These are phyloP conservation scores for Scalesia atractyloides DNA, from an alignment of 129 eudicot species.

Conservation along the genomic window DNA sequence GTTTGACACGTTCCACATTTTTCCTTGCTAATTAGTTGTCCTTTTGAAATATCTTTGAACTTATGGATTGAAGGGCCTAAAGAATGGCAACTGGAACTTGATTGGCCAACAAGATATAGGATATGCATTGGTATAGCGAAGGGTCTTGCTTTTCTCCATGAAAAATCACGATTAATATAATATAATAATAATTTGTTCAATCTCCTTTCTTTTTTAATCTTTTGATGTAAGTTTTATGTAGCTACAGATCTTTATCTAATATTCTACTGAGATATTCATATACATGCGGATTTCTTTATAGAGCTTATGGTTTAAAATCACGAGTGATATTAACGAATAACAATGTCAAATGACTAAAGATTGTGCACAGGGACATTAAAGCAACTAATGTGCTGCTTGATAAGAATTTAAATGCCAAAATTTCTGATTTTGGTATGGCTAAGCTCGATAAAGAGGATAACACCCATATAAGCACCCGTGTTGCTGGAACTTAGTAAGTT, in stretches of 20 bases:
- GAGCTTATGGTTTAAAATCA: no score
- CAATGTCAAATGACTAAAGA: no score
- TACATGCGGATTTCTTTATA: no score
- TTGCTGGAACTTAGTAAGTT: conserved; percentile 83
- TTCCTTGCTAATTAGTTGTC: not conserved
- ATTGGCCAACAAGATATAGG: no score
- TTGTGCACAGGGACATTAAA: conserved; percentile 76
- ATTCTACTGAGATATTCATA: no score
- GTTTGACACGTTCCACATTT: not conserved
- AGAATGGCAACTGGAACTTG: conserved; percentile 2
- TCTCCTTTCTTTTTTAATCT: no score
- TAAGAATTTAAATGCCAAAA: conserved; percentile 56
- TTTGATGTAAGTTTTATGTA: no score
- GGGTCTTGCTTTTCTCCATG: conserved; percentile 73
- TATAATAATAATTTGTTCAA: no score
- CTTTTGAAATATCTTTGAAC: not conserved
- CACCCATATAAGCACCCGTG: conserved; percentile 40
- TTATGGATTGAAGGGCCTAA: conserved; percentile 48
- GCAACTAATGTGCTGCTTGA: conserved; percentile 79
- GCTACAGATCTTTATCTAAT: no score
- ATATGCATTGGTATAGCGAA: conserved; percentile 68
- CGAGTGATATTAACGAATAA: no score
- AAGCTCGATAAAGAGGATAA: conserved; percentile 63
- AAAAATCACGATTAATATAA: conserved; percentile 67
- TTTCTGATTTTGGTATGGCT: conserved; percentile 83